Conservation (phyloP, 2,329 filamentous ascomycete species). For the Ustilaginoidea virens region DNA sequence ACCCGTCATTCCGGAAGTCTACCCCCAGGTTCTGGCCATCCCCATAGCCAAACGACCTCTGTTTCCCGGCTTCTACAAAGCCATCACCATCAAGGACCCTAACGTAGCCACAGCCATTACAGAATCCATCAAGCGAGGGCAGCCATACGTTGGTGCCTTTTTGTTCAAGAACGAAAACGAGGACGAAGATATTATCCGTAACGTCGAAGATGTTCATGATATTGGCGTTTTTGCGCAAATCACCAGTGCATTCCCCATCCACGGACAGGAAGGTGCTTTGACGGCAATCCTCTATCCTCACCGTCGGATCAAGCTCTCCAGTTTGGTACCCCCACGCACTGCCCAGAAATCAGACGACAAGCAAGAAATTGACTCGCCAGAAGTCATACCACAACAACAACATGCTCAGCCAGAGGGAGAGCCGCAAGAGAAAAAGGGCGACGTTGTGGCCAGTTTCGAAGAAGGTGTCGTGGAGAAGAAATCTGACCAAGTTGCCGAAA, state of each 20-base stretch:
- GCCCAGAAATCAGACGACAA: conserved; percentile 36
- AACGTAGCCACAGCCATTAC: conserved; percentile 85
- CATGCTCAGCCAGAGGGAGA: conserved; percentile 36
- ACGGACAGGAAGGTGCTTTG: conserved; percentile 69
- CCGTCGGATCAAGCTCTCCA: conserved; percentile 80
- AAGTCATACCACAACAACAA: conserved; percentile 42
- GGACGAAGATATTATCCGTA: conserved; percentile 87
- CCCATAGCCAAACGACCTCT: conserved; percentile 86
- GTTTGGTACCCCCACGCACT: conserved; percentile 55
- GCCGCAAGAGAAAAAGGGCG: conserved; percentile 59
- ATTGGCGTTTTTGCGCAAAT: conserved; percentile 96
- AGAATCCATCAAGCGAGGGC: conserved; percentile 91
- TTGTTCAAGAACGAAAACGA: conserved; percentile 91
- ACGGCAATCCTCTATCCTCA: conserved; percentile 95
- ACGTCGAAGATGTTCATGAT: conserved; percentile 80
- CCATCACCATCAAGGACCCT: conserved; percentile 87
- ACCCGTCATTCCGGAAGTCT: conserved; percentile 81
- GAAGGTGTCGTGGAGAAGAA: conserved; percentile 54
- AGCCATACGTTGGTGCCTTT: conserved; percentile 95
- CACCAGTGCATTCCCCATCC: conserved; percentile 85
- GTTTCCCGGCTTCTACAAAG: conserved; percentile 98
- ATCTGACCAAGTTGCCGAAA: conserved; percentile 30
- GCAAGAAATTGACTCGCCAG: conserved; percentile 32
- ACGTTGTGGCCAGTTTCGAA: conserved; percentile 94
- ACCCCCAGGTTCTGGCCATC: conserved; percentile 94